Base-by-base conservation (phyloP, 1,139 yeast genomes). In the Hyphopichia buzzinii region DNA sequence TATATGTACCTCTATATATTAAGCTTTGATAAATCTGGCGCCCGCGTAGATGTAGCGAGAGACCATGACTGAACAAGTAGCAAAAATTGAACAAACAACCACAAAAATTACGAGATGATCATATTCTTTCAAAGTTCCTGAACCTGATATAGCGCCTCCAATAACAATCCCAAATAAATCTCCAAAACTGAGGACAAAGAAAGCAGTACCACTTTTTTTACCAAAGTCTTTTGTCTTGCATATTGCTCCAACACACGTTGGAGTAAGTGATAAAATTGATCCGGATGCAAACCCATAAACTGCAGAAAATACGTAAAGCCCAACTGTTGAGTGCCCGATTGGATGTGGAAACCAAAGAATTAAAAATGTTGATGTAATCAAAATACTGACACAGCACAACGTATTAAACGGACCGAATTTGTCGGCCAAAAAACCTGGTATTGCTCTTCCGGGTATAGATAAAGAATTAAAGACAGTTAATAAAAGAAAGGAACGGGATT, bases 91-190 rank as follows among this genome's bases (percentile, higher is more conserved):
- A 31, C 54, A 44, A 7, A 49, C 43, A 3, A 61, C 53, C 13
- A 60, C 53, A 40, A 62, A 60, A 4, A 57, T 46, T 7, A 61
- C 66, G 48, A 62, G 45, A 38, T 60, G 42, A 33, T 62, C 62
- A 36, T 43, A 62, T 17, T 53, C 44, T 14, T 43, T 41, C 14
- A 39, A 34, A 4, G 52, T 39, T 4, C 50, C 49, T 17, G 43
- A 28, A 12, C 48, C 54, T 3, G 57, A 55, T 17, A 64, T 61
- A 14, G 67, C 68, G 2, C 70, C 67, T 5, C 66, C 68, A 37
- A 64, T 52, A 1, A 68, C 68, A 12, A 64, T 55, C 1, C 68
- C 68, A 19, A 61, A 41, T 31, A 64, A 53, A 39, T 64, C 62
- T 14, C 66, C 64, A 40, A 57, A 49, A 39, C 67, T 55, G 35